phyloP scores from a whole-genome alignment of 495 filamentous ascomycete genomes.

The Talaromyces stipitatus region DNA sequence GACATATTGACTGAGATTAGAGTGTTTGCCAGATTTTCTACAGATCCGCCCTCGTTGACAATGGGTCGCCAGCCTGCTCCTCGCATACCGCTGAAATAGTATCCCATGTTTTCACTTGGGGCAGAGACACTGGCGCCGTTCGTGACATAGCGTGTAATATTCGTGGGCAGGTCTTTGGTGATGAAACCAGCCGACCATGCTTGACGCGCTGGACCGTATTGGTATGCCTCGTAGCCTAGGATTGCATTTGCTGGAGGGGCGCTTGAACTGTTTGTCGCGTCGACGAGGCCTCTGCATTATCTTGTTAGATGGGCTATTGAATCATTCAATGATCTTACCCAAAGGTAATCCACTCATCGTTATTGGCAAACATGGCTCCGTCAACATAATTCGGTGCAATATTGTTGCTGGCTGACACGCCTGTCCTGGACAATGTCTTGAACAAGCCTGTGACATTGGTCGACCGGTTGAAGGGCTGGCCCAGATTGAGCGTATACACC shows the following conservation, averaged over 20 bases:
- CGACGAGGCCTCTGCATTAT: conserved; percentile 9
- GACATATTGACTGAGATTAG: conserved; percentile 57
- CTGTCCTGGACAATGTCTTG: conserved; percentile 32
- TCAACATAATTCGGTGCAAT: conserved; percentile 52
- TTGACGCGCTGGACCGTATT: conserved; percentile 32
- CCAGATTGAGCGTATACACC: conserved; percentile 52
- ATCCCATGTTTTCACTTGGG: conserved; percentile 65
- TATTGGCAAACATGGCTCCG: conserved; percentile 59
- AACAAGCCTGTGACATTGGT: conserved; percentile 46
- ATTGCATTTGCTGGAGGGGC: conserved; percentile 28
- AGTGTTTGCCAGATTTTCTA: conserved; percentile 34
- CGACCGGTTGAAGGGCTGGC: conserved; percentile 45
- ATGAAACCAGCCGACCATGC: conserved; percentile 35
- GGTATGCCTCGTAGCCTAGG: conserved; percentile 43
- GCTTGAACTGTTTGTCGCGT: conserved; percentile 9
- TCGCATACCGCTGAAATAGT: conserved; percentile 61
- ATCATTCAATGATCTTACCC: conserved; percentile 31
- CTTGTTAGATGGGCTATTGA: conserved; percentile 23
- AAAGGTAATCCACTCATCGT: conserved; percentile 47
- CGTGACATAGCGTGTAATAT: conserved; percentile 55
- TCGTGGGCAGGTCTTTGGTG: conserved; percentile 23
- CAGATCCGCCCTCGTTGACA: conserved; percentile 22
- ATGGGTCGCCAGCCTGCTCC: conserved; percentile 38
- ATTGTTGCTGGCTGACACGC: conserved; percentile 41
- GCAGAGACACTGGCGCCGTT: conserved; percentile 56